Evolutionary conservation across 495 filamentous ascomycete species (phyloP).

Genomic region (Neurospora africana): DNA sequence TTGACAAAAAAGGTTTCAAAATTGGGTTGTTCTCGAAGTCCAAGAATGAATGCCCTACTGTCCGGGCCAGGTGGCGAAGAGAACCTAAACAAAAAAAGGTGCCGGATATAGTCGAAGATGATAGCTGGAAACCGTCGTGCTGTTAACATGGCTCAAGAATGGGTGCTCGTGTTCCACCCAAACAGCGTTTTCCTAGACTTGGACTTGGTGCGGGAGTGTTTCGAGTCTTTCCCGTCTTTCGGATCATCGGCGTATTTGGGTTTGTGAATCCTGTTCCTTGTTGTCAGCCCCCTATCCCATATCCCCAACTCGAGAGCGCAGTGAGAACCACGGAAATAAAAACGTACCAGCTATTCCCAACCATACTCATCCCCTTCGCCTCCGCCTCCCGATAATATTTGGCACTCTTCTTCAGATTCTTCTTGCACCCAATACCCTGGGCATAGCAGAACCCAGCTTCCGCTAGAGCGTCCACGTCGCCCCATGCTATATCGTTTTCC

Average conservation of each 20-base stretch:
- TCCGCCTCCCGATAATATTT: slow-evolving; percentile 85
- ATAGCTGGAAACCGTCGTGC: not conserved
- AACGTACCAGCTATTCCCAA: slow-evolving; percentile 91
- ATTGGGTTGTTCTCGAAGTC: not conserved
- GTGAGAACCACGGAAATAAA: not conserved
- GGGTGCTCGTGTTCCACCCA: slow-evolving; percentile 16
- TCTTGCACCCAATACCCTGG: slow-evolving; percentile 78
- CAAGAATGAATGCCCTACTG: not conserved
- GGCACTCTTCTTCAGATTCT: slow-evolving; percentile 90
- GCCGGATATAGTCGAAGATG: not conserved
- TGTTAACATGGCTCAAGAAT: not conserved
- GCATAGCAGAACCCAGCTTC: slow-evolving; percentile 85
- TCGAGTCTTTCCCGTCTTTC: slow-evolving; percentile 17
- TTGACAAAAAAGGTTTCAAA: not conserved
- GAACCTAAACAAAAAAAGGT: not conserved
- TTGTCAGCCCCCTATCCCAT: not conserved
- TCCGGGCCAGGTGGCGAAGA: not conserved
- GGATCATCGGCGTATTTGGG: slow-evolving; percentile 70
- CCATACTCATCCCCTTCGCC: slow-evolving; percentile 89
- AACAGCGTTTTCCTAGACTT: slow-evolving; percentile 35
- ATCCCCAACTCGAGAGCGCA: not conserved
- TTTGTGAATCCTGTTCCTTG: slow-evolving; percentile 70
- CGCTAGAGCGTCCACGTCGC: slow-evolving; percentile 87
- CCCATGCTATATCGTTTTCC: slow-evolving; percentile 51
- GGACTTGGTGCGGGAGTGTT: slow-evolving; percentile 35